Base-by-base conservation (phyloP, 75 land plant genomes). In the Pinus taeda region DNA sequence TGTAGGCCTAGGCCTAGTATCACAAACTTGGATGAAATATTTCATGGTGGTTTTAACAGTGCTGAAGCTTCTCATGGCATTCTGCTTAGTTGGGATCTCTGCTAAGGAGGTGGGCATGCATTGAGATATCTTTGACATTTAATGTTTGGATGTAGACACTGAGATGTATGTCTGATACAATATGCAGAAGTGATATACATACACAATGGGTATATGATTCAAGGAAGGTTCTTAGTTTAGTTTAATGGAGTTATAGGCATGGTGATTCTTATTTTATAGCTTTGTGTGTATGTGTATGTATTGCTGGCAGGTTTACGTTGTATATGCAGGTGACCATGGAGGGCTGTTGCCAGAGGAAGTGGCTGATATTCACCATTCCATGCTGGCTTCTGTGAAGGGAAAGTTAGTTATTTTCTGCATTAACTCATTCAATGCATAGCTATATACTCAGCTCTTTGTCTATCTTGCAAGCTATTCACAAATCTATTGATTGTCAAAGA, bases 311-410 rank as follows among this genome's bases (percentile, higher is more conserved):
- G 88, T 83, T 0, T 85, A 85, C 22, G 80, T 90, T 36, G 92
- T 88, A 57, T 81, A 88, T 78, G 78, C 86, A 60, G 86, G 88
- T 4, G 76, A 83, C 39, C 90, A 85, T 73, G 76, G 22, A 0
- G 88, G 83, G 49, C 56, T 64, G 13, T 73, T 78, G 1, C 24
- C 56, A n/a, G 76, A 85, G n/a, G 88, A 90, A 69, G 88, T 90
- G 3, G 66, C 71, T 78, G 79, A 81, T 6, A 60, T 22, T 21
- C 92, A 90, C 66, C 78, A 79, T 29, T 90, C 90, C 15, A 80
- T 81, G 60, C 73, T 90, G 2, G 71, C 53, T 24, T 85, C 90
- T 12, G 86, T 90, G 15, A 88, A 88, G 55, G 81, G 79, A 14
- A 81, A 77, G 84, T 82, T 37, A 15, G 14, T 42, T 59, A 13